A percentile compares a stretch with the other conserved stretches of the same genome.
Evolutionary conservation across 2,329 filamentous ascomycete genomes (phyloP).

Genomic region (Fusarium graminum): DNA sequence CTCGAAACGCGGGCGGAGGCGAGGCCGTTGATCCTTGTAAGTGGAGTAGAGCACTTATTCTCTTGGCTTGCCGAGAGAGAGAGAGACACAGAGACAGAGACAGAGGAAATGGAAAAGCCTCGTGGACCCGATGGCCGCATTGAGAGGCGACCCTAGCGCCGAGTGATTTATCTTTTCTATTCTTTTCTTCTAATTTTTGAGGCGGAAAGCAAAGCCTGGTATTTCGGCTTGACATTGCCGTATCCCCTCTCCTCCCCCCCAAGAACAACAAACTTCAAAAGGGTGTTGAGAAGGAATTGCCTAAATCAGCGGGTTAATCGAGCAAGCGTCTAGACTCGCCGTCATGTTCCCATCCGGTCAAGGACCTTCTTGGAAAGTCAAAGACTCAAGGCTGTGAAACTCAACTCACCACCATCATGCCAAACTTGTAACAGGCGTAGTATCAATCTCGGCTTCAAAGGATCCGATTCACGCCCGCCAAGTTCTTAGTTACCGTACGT

Average conservation of each 20-base stretch:
- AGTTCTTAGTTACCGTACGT: neutral
- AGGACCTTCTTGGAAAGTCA: conserved; percentile 14
- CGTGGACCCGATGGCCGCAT: conserved; percentile 42
- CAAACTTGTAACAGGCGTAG: conserved; percentile 18
- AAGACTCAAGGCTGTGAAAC: conserved; percentile 24
- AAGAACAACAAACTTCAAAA: neutral
- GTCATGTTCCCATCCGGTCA: conserved; percentile 13
- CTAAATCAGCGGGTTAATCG: conserved; percentile 14
- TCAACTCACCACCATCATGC: conserved; percentile 11
- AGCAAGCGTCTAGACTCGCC: conserved; percentile 12
- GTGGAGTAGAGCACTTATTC: conserved; percentile 10
- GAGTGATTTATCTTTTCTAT: neutral
- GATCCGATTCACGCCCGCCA: conserved; percentile 16
- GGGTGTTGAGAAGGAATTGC: conserved; percentile 2
- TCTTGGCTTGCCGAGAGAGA: conserved; percentile 20
- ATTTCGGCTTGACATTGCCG: conserved; percentile 25
- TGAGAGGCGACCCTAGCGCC: conserved; percentile 41
- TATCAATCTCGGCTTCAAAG: conserved; percentile 27
- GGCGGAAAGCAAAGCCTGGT: conserved; percentile 7
- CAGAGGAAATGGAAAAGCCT: conserved; percentile 9
- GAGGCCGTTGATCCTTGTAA: conserved; percentile 22
- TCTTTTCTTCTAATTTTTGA: neutral
- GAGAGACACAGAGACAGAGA: neutral
- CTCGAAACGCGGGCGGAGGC: conserved; percentile 34
- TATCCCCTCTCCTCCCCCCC: neutral